A percentile compares a stretch with the other conserved stretches of the same genome.
Evolutionary conservation across 1,284 basidiomycete species (phyloP).

Genomic region (Wolfiporia cocos): DNA sequence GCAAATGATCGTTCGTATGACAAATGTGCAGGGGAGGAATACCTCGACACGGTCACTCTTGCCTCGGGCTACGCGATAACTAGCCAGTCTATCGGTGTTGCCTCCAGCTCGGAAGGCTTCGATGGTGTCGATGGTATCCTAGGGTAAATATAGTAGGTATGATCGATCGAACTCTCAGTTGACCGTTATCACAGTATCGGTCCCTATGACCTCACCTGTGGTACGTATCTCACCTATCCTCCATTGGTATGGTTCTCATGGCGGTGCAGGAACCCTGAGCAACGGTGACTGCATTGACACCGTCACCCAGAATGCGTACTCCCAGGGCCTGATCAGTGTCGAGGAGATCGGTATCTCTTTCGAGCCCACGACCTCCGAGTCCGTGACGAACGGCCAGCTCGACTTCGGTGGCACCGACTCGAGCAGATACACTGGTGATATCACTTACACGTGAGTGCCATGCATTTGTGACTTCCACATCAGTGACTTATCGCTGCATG

Average conservation of each 20-base stretch:
- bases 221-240: constrained; percentile 7
- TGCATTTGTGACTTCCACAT: not conserved
- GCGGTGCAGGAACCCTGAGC: constrained; percentile 21
- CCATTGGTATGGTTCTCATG: not conserved
- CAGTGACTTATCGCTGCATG: not conserved
- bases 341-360: constrained; percentile 45
- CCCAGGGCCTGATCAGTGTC: constrained; percentile 18
- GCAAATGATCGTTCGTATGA: not conserved
- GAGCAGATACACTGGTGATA: constrained; percentile 40
- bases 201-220: constrained; percentile 38
- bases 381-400: constrained; percentile 24
- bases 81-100: constrained; percentile 48
- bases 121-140: constrained; percentile 44
- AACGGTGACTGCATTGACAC: constrained; percentile 30
- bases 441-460: constrained; percentile 37
- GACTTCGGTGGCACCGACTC: constrained; percentile 42
- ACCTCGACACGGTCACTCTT: constrained; percentile 17
- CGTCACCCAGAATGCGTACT: constrained; percentile 41
- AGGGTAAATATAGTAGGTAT: constrained; percentile 23
- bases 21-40: constrained; percentile 13
- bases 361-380: constrained; percentile 31
- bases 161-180: not conserved
- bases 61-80: constrained; percentile 12
- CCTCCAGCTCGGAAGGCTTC: constrained; percentile 30
- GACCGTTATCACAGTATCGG: constrained; percentile 30